Percentiles rank a stretch among this genome's conserved stretches.
These are phyloP conservation scores for Paecilomyces sp. DNA, from an alignment of 2,329 filamentous ascomycete genomes.

Conservation along the genomic window DNA sequence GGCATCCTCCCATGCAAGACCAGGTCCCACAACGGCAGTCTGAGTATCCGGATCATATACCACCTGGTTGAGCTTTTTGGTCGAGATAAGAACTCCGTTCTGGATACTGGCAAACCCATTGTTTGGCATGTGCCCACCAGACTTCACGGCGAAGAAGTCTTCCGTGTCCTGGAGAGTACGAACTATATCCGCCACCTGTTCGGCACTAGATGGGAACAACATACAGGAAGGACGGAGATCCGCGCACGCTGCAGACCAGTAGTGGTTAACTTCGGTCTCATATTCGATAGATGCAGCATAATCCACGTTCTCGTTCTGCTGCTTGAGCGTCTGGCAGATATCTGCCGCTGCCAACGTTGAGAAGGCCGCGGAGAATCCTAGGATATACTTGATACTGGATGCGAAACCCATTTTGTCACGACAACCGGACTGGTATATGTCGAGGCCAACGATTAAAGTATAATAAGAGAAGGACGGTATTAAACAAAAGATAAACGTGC, in stretches of 20 bases:
- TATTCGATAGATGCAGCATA: conserved; percentile 27
- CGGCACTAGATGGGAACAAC: conserved; percentile 40
- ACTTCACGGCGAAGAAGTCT: conserved; percentile 49
- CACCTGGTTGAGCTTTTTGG: conserved; percentile 36
- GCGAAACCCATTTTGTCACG: neutral
- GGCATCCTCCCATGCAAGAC: conserved; percentile 27
- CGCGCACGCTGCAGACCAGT: conserved; percentile 41
- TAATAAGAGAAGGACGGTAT: neutral
- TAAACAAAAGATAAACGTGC: neutral
- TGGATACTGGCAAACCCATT: conserved; percentile 41
- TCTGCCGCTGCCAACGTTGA: conserved; percentile 18
- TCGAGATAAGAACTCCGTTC: conserved; percentile 37
- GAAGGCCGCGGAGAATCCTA: conserved; percentile 9
- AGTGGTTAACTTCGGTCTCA: conserved; percentile 31
- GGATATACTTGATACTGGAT: neutral
- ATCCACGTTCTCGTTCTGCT: conserved; percentile 26
- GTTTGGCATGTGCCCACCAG: conserved; percentile 43
- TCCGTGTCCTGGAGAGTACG: conserved; percentile 41
- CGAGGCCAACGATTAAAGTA: conserved; percentile 39
- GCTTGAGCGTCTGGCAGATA: conserved; percentile 33
- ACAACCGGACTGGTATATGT: conserved; percentile 24
- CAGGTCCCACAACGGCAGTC: conserved; percentile 34
- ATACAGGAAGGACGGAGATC: conserved; percentile 41
- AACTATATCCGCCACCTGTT: conserved; percentile 49
- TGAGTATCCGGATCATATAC: conserved; percentile 27